phyloP scores from a whole-genome alignment of 345 rosid species.

The Lepidium didymum region DNA sequence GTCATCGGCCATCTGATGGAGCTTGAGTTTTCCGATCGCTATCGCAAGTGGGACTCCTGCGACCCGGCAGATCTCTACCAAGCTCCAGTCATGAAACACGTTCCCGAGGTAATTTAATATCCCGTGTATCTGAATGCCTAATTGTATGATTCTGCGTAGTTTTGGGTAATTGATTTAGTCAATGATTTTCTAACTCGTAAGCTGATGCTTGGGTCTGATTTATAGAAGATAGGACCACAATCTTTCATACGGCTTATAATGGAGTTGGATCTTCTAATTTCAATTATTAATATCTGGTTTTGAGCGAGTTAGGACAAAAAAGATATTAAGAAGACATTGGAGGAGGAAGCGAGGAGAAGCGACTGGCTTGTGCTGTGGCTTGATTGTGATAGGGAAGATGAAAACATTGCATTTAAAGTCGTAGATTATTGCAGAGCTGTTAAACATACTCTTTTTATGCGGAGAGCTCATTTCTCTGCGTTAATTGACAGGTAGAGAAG shows the following conservation, averaged over 20 bases:
- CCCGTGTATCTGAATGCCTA: background rate
- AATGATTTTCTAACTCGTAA: background rate
- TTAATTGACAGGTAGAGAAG: slow-evolving; percentile 69
- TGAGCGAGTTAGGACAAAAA: slow-evolving; percentile 56
- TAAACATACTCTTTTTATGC: slow-evolving; percentile 46
- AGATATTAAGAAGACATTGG: slow-evolving; percentile 81
- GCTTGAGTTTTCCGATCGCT: slow-evolving; percentile 85
- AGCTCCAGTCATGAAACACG: slow-evolving; percentile 72
- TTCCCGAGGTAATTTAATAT: slow-evolving; percentile 57
- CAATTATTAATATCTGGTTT: background rate
- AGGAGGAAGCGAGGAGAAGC: slow-evolving; percentile 90
- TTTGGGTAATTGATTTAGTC: background rate
- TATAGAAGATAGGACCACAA: background rate
- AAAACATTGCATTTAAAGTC: slow-evolving; percentile 92
- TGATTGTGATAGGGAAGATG: slow-evolving; percentile 98
- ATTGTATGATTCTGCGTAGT: background rate
- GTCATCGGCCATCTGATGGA: slow-evolving; percentile 96
- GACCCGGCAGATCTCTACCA: slow-evolving; percentile 82
- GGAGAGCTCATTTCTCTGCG: slow-evolving; percentile 93
- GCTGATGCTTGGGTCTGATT: background rate
- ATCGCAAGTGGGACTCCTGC: slow-evolving; percentile 92
- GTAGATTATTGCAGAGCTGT: slow-evolving; percentile 58
- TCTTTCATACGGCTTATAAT: background rate
- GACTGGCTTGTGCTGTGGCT: slow-evolving; percentile 97
- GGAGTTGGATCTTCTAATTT: background rate